Percentiles rank a stretch among this genome's conserved stretches.
These are phyloP conservation scores for Isoetes taiwanensis DNA, from an alignment of 75 land plant genomes.

Conservation along the genomic window DNA sequence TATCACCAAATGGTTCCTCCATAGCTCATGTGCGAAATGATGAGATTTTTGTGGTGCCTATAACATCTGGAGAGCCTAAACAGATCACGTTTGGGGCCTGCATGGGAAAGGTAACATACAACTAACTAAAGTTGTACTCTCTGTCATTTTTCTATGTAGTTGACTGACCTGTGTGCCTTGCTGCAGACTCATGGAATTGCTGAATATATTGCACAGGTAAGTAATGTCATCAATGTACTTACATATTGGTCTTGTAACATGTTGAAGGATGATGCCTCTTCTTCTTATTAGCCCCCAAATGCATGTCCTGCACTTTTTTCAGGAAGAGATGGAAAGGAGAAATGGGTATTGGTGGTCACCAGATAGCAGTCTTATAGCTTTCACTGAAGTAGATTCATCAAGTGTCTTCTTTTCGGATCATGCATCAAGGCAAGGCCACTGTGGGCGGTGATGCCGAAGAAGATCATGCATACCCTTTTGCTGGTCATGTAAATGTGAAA, in stretches of 20 bases:
- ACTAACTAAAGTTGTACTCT: neutral
- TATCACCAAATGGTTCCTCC: slow-evolving; percentile 87
- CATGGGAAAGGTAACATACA: slow-evolving; percentile 44
- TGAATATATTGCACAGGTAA: slow-evolving; percentile 97
- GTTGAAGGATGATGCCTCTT: too few relatives aligned
- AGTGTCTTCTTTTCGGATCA: slow-evolving; percentile 74
- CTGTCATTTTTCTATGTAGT: neutral
- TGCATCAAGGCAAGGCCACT: slow-evolving; percentile 90
- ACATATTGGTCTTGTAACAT: too few relatives aligned
- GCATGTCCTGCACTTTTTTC: neutral
- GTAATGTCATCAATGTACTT: too few relatives aligned
- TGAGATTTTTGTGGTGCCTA: slow-evolving; percentile 58
- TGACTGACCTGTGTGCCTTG: neutral
- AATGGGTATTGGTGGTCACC: slow-evolving; percentile 96
- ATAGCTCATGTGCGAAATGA: slow-evolving; percentile 69
- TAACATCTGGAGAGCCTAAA: slow-evolving; percentile 34
- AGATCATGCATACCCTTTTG: slow-evolving; percentile 94
- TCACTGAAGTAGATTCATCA: slow-evolving; percentile 81
- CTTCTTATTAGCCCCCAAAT: too few relatives aligned
- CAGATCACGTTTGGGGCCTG: slow-evolving; percentile 70
- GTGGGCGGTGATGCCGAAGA: slow-evolving; percentile 86
- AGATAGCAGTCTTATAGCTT: slow-evolving; percentile 74
- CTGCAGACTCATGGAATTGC: slow-evolving; percentile 93
- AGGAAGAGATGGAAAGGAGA: slow-evolving; percentile 99
- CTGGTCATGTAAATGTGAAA: slow-evolving; percentile 70